Evolutionary conservation across 1,284 basidiomycete genomes (phyloP).

Genomic region (Malassezia sympodialis): DNA sequence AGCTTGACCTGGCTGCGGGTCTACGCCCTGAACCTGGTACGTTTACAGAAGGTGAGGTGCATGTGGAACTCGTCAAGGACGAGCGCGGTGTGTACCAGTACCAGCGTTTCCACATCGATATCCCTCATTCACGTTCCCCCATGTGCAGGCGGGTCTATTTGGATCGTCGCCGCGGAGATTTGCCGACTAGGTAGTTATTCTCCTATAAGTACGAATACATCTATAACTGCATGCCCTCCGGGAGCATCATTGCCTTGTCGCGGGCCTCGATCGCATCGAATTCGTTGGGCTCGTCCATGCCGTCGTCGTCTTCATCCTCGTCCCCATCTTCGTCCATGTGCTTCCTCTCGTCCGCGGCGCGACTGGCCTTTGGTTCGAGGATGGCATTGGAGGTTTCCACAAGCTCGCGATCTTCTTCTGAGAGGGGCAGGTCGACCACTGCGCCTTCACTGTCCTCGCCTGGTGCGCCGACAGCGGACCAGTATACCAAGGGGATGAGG

Average conservation of each 20-base stretch:
- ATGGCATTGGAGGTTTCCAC: constrained; percentile 15
- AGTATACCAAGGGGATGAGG: constrained; percentile 43
- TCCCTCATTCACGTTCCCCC: constrained; percentile 27
- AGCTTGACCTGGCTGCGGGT: not conserved
- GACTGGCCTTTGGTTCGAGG: not conserved
- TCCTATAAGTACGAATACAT: not conserved
- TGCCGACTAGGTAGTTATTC: constrained; percentile 8
- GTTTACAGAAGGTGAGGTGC: constrained; percentile 34
- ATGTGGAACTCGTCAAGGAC: constrained; percentile 37
- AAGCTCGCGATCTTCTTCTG: constrained; percentile 26
- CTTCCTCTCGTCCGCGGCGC: not conserved
- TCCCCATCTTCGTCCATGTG: constrained; percentile 4
- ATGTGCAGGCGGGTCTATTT: constrained; percentile 29
- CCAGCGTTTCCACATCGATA: constrained; percentile 29
- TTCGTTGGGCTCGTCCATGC: constrained; percentile 15
- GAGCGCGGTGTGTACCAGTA: constrained; percentile 34
- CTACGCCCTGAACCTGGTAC: constrained; percentile 20
- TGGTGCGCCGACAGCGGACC: constrained; percentile 28
- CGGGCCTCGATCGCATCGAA: constrained; percentile 15
- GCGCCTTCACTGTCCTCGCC: constrained; percentile 28
- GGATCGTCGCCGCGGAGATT: constrained; percentile 22
- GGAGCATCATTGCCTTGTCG: constrained; percentile 21
- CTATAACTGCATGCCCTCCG: constrained; percentile 16
- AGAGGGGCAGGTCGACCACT: constrained; percentile 25
- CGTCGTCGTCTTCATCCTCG: constrained; percentile 16